Conservation (phyloP, 73 alveolate genomes). For the Effrenium voratum region DNA sequence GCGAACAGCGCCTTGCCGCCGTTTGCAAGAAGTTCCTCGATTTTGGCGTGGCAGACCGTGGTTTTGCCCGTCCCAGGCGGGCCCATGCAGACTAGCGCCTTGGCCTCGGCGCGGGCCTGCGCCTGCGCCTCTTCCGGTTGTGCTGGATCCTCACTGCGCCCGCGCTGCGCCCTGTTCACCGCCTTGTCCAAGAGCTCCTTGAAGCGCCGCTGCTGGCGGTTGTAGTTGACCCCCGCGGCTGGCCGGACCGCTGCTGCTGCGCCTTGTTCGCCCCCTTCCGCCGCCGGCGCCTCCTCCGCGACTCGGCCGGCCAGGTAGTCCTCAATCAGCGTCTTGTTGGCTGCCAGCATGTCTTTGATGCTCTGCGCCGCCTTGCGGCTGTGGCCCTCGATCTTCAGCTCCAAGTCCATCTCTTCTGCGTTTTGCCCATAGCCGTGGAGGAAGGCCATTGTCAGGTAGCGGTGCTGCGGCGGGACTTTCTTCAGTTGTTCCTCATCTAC, state of each 20-base stretch:
- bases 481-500: too few species aligned
- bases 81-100: constrained; percentile 18
- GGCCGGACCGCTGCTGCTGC: background rate
- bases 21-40: background rate
- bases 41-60: background rate
- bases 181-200: background rate
- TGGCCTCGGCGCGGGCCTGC: background rate
- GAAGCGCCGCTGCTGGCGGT: constrained; percentile 2
- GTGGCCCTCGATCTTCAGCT: background rate
- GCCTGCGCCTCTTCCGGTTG: background rate
- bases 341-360: background rate
- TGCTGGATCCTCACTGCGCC: background rate
- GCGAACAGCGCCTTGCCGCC: constrained; percentile 15
- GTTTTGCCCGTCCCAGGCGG: constrained; percentile 2
- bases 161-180: background rate
- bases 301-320: background rate
- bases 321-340: background rate
- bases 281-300: constrained; percentile 14
- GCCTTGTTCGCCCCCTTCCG: background rate
- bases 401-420: background rate
- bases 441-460: background rate
- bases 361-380: background rate
- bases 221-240: background rate
- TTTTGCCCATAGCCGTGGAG: background rate
- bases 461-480: background rate